Evolutionary conservation across 306 rosid species (phyloP), one percentile per base, ranked within the genome.

Genomic region (Cicer arietinum): DNA sequence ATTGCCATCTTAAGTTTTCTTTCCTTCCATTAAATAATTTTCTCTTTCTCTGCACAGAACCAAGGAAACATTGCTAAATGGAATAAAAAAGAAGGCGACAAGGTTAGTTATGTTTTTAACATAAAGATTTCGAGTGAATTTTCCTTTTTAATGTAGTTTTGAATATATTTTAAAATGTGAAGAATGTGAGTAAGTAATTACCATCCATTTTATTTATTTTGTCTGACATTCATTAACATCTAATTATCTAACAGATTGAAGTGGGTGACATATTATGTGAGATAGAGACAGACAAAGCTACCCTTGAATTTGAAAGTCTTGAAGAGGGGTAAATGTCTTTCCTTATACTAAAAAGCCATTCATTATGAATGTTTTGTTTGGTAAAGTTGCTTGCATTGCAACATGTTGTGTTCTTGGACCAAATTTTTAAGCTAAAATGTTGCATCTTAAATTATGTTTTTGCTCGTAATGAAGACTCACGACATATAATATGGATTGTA

Each of bases 271-370:
- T 94, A 39, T 67, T 94, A 72, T 94, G 98, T 76, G 98, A 94
- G 90, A 94, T 94, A 88, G 98, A 94, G 90, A 94, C 98, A 37
- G 98, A 94, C 81, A 94, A 94, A 85, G 98, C 98, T 69, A 94
- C 98, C 67, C 82, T 94, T 75, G 98, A 94, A 84, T 94, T 89
- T 79, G 98, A 94, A 84, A 66, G 69, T 74, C 92, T 94, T 73
- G 98, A 94, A 84, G 98, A 94, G 87, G 98, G 98, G 98, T 94
- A 90, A 70, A 69, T 25, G 48, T 75, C 78, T 85, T 84, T 88
- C 76, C 76, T 61, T 82, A 44, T 25, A 30, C 76, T 67, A 37
- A 61, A 61, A 81, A 57, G 43, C 13, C 18, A 47, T 72, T 56
- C 18, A 13, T 48, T 69, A 54, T 71, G 45, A 57, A 74, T 69